Evolutionary conservation across 805 yeast species (phyloP).

Genomic region (Lipomyces lipofer): DNA sequence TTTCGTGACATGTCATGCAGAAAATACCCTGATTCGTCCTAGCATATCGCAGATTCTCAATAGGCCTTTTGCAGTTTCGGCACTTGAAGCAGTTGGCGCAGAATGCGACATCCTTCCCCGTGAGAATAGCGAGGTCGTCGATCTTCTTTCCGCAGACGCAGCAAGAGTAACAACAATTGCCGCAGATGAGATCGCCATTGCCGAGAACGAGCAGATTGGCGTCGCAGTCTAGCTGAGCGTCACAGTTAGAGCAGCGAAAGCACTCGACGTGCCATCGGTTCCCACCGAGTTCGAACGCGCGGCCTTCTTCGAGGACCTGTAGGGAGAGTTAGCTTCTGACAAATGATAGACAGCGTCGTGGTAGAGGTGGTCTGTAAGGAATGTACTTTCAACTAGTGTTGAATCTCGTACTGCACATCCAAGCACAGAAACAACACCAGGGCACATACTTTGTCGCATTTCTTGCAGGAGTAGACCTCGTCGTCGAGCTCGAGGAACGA

Average conservation of each 20-base stretch:
- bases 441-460: conserved; percentile 32
- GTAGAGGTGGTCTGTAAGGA: neutral
- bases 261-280: conserved; percentile 96
- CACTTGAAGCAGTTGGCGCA: conserved; percentile 90
- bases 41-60: conserved; percentile 87
- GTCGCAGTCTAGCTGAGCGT: conserved; percentile 74
- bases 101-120: conserved; percentile 87
- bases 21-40: conserved; percentile 89
- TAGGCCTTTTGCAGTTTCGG: conserved; percentile 78
- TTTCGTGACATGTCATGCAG: conserved; percentile 90
- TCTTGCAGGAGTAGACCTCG: conserved; percentile 34
- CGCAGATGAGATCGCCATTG: conserved; percentile 86
- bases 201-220: conserved; percentile 90
- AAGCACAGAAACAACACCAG: neutral
- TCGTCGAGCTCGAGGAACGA: conserved; percentile 28
- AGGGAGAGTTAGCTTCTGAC: conserved; percentile 39
- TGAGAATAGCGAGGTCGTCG: conserved; percentile 87
- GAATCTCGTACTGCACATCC: too few species aligned
- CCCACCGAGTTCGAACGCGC: conserved; percentile 84
- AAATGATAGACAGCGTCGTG: neutral
- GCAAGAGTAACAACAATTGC: conserved; percentile 90
- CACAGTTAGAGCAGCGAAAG: conserved; percentile 85
- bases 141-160: conserved; percentile 81
- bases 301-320: conserved; percentile 74
- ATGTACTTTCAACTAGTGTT: too few species aligned